Evolutionary conservation across 2,329 filamentous ascomycete genomes (phyloP).

Genomic region (Incumbomyces lentus): DNA sequence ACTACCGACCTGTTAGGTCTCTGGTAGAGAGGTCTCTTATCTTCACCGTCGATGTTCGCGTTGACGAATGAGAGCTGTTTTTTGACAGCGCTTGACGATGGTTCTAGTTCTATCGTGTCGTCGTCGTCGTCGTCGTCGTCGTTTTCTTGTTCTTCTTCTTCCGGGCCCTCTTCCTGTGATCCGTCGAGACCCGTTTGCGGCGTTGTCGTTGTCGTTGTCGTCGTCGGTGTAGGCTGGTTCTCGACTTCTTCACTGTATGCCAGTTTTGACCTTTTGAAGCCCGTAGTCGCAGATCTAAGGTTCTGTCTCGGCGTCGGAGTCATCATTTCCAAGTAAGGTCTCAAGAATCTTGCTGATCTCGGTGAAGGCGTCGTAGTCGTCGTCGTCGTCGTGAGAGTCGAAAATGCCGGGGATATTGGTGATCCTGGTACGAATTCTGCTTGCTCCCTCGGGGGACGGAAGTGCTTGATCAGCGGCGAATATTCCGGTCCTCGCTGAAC

Average conservation of each 20-base stretch:
- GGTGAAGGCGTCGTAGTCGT: background rate
- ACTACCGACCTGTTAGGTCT: background rate
- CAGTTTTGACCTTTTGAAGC: background rate
- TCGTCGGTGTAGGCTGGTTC: background rate
- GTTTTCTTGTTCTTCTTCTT: background rate
- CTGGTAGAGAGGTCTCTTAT: background rate
- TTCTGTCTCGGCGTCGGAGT: conserved; percentile 6
- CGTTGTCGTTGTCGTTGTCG: background rate
- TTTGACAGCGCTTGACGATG: background rate
- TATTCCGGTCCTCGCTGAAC: conserved; percentile 1
- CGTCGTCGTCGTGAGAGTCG: background rate
- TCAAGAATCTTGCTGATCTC: background rate
- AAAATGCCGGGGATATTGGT: conserved; percentile 1
- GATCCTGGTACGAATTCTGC: conserved; percentile 1
- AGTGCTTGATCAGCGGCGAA: conserved; percentile 1
- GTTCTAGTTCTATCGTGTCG: background rate
- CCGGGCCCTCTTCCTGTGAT: too few relatives aligned
- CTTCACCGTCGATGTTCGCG: background rate
- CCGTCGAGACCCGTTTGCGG: too few relatives aligned
- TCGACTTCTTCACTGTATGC: background rate
- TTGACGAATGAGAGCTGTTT: conserved; percentile 2
- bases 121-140: background rate
- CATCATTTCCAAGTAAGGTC: background rate
- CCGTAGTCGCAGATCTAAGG: background rate
- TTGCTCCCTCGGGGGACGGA: background rate